Evolutionary conservation across 768 basidiomycete species (phyloP).

Genomic region (Pleurotus ostreatus): DNA sequence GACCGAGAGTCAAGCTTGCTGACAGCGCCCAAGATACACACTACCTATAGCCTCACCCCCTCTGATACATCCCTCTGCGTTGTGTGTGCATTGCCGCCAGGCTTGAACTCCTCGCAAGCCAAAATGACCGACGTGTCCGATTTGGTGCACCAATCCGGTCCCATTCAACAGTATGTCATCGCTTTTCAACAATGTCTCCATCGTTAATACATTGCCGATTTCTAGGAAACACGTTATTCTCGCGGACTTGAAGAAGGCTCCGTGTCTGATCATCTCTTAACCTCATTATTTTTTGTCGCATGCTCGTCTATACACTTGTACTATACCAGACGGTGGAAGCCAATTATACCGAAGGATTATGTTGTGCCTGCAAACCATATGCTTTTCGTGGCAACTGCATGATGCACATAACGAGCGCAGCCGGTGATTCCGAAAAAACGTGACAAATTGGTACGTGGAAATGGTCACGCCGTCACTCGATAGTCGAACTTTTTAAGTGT

Average conservation of each 20-base stretch:
- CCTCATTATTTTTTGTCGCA: conserved; percentile 2
- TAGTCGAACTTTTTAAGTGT: conserved; percentile 5
- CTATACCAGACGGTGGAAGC: not conserved
- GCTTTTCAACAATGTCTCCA: not conserved
- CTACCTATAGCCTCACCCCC: conserved; percentile 61
- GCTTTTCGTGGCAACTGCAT: not conserved
- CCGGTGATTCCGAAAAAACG: too few species aligned
- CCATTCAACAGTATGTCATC: conserved; percentile 32
- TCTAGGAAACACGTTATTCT: conserved; percentile 45
- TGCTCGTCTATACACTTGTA: conserved; percentile 1
- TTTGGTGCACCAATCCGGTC: conserved; percentile 40
- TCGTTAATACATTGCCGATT: not conserved
- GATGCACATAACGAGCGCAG: not conserved
- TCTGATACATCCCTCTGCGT: conserved; percentile 58
- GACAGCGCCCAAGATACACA: conserved; percentile 40
- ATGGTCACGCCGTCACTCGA: not conserved
- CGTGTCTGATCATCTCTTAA: conserved; percentile 56
- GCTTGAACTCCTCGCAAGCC: conserved; percentile 35
- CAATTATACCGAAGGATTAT: not conserved
- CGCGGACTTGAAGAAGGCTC: conserved; percentile 46
- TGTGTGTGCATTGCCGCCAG: conserved; percentile 48
- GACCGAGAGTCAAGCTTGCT: not conserved
- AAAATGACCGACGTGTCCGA: conserved; percentile 36
- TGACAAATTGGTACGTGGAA: too few species aligned
- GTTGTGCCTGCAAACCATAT: not conserved